Evolutionary conservation across 1,139 yeast species (phyloP), one percentile per base, ranked within the genome.

Genomic region (Geotrichum histeridarum): DNA sequence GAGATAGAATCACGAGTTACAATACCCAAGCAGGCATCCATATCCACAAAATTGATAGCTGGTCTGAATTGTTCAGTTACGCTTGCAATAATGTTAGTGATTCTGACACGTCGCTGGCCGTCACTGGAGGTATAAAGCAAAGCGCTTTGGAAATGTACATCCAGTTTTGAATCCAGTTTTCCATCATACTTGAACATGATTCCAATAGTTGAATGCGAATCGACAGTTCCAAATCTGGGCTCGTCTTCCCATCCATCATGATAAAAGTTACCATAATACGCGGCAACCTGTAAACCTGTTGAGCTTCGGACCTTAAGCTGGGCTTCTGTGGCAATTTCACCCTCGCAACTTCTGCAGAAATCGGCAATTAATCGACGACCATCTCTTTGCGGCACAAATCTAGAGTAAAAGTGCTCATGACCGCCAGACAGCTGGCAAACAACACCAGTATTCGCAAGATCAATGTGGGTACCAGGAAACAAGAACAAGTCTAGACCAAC

Each of bases 71-170:
- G 78, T 60, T 84, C 86, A 8, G 94, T 81, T 11, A 89, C 93
- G 0, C 95, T 88, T 49, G 89, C 81, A n/a, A 84, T 84, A 57
- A 82, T 73, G 66, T 94, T 93, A 51, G 88, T 80, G 9, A 90
- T 90, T 60, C 99, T 78, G 9, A 93, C 94, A 61, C 88, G 84
- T 61, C 98, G 76, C 11, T 77, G 72, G 33, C 99, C 99, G 53
- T 76, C 75, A 2, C 76, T 66, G 52, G 91, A 86, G 0, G 98
- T 93, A 67, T 89, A 90, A 54, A 94, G 74, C 43, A 93, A 63
- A 0, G 98, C 98, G 1, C 89, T 86, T 71, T 93, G 99, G 75
- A 91, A 89, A 68, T 89, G 95, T 42, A 90, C 88, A 67, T 89
- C 96, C 42, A 79, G 77, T 57, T 82, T 82, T 2, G 86, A 76